Evolutionary conservation across 768 basidiomycete species (phyloP).

Genomic region (Atractiella rhizophila): DNA sequence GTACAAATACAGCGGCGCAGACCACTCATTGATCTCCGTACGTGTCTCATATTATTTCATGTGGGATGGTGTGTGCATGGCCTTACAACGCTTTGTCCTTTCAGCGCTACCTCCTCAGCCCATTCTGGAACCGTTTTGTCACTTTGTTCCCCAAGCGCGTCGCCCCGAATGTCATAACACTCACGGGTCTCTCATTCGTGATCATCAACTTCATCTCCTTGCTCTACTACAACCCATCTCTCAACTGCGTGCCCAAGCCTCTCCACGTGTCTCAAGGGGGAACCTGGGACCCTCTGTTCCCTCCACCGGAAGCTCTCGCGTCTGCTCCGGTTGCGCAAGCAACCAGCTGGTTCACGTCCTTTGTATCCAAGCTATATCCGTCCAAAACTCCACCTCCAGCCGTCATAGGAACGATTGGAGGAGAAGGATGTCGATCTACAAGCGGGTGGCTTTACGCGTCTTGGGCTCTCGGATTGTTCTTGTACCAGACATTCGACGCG

Average conservation of each 20-base stretch:
- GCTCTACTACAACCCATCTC: slow-evolving; percentile 48
- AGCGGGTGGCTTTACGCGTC: not conserved
- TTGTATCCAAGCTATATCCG: too few species aligned
- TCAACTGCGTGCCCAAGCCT: slow-evolving; percentile 14
- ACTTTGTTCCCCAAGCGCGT: slow-evolving; percentile 9
- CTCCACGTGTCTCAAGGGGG: slow-evolving; percentile 14
- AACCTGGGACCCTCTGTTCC: slow-evolving; percentile 16
- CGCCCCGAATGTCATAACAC: slow-evolving; percentile 15
- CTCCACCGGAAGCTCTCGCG: not conserved
- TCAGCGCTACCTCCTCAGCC: slow-evolving; percentile 10
- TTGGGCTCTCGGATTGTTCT: slow-evolving; percentile 66
- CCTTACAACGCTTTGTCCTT: not conserved
- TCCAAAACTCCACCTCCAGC: too few species aligned
- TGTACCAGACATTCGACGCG: slow-evolving; percentile 71
- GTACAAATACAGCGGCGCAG: not conserved
- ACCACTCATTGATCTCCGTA: not conserved
- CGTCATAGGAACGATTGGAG: not conserved
- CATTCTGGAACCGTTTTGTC: slow-evolving; percentile 9
- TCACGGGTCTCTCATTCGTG: slow-evolving; percentile 45
- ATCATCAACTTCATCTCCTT: slow-evolving; percentile 60
- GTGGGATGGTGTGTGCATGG: slow-evolving; percentile 1
- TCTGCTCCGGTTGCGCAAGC: too few species aligned
- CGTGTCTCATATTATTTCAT: not conserved
- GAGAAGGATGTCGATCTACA: not conserved
- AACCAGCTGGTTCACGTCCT: too few species aligned